Conservation (phyloP, 352 stramenopile species). For the Globisporangium echinulatum region DNA sequence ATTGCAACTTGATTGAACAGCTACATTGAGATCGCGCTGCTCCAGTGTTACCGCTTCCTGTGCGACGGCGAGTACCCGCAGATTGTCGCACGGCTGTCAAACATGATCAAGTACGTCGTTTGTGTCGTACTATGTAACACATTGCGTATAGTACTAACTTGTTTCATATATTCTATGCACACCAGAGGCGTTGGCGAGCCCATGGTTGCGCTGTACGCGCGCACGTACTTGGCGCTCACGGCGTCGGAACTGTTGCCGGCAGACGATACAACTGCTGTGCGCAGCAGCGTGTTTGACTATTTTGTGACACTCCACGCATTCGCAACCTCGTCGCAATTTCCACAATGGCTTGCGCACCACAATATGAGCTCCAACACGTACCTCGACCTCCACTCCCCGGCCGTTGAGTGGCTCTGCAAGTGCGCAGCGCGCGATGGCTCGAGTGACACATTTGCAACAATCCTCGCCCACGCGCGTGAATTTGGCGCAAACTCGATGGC, state of each 20-base stretch:
- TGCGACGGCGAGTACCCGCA: constrained; percentile 85
- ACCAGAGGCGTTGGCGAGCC: constrained; percentile 81
- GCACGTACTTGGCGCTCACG: constrained; percentile 73
- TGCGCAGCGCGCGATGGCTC: constrained; percentile 36
- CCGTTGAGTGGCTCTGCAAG: constrained; percentile 85
- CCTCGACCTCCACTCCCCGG: constrained; percentile 73
- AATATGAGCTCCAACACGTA: constrained; percentile 60
- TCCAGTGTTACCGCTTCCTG: constrained; percentile 88
- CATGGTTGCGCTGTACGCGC: constrained; percentile 82
- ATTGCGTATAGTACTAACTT: neutral
- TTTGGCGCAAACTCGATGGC: constrained; percentile 87
- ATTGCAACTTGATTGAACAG: constrained; percentile 11
- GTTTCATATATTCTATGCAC: constrained; percentile 13
- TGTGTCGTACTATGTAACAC: neutral
- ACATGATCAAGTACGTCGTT: constrained; percentile 78
- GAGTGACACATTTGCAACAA: constrained; percentile 45
- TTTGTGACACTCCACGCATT: constrained; percentile 84
- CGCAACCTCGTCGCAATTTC: constrained; percentile 33
- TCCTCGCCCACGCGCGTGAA: constrained; percentile 78
- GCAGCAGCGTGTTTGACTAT: constrained; percentile 86
- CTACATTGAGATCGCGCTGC: constrained; percentile 85
- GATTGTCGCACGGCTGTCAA: constrained; percentile 75
- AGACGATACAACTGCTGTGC: constrained; percentile 37
- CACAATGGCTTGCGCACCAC: constrained; percentile 40
- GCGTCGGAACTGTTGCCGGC: constrained; percentile 51